These are phyloP conservation scores for Gastroboletus turbinatus DNA, from an alignment of 1,284 basidiomycete genomes.

Conservation along the genomic window DNA sequence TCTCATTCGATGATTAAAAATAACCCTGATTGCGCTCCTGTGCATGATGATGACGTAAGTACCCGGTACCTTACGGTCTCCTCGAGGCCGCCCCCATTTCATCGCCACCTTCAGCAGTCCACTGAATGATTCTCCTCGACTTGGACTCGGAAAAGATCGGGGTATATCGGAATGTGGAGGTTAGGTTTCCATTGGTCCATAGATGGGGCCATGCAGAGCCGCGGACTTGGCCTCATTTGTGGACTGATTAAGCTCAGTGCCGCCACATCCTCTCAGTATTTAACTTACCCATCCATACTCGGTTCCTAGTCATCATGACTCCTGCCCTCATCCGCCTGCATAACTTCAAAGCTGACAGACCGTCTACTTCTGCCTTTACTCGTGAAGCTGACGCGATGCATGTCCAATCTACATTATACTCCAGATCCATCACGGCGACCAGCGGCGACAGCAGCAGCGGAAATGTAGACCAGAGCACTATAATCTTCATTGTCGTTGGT, in stretches of 20 bases:
- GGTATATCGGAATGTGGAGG: slow-evolving; percentile 17
- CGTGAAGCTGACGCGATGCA: slow-evolving; percentile 8
- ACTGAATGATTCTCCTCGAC: slow-evolving; percentile 15
- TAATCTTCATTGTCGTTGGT: slow-evolving; percentile 28
- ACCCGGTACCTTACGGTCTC: slow-evolving; percentile 13
- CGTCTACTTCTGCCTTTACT: neutral
- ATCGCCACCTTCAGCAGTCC: slow-evolving; percentile 23
- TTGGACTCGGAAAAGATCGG: slow-evolving; percentile 19
- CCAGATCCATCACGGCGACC: slow-evolving; percentile 13
- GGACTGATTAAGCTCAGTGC: slow-evolving; percentile 16
- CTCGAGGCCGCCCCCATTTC: slow-evolving; percentile 21
- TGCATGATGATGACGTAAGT: slow-evolving; percentile 12
- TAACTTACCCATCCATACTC: slow-evolving; percentile 11
- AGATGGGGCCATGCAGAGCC: slow-evolving; percentile 21
- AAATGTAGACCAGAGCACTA: slow-evolving; percentile 17
- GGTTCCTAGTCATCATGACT: slow-evolving; percentile 6
- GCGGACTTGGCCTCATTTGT: slow-evolving; percentile 5
- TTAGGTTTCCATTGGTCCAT: slow-evolving; percentile 22
- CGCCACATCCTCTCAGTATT: slow-evolving; percentile 17
- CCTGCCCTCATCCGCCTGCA: slow-evolving; percentile 6
- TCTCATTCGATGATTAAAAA: slow-evolving; percentile 6
- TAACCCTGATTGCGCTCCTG: neutral
- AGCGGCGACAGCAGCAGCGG: neutral
- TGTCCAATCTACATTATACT: slow-evolving; percentile 6
- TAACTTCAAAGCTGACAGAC: neutral